Evolutionary conservation across 129 eudicot genomes (phyloP).

Genomic region (Lactuca sativa): DNA sequence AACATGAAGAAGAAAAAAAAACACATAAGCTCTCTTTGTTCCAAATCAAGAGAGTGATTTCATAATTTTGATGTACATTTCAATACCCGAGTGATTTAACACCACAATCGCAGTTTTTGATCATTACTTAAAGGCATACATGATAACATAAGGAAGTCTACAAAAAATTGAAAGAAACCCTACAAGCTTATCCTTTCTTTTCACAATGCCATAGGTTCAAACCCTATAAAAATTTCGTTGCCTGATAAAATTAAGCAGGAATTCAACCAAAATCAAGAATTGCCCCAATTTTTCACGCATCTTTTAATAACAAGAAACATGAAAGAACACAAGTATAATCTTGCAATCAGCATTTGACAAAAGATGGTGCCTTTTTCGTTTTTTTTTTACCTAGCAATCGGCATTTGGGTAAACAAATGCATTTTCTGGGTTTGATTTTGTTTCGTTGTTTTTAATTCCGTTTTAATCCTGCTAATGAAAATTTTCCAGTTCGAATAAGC

Average conservation of each 20-base stretch:
- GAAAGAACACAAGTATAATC: conserved; percentile 8
- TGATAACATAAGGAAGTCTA: conserved; percentile 3
- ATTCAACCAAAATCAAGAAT: conserved; percentile 18
- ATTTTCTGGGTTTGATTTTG: conserved; percentile 18
- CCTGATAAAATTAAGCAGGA: background rate
- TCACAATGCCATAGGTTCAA: conserved; percentile 3
- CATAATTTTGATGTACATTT: background rate
- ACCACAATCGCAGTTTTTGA: background rate
- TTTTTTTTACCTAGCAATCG: conserved; percentile 6
- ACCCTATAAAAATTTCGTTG: background rate
- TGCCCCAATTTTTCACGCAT: conserved; percentile 2
- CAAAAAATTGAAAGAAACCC: conserved; percentile 2
- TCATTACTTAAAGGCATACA: background rate
- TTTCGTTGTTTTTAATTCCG: background rate
- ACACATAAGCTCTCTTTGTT: background rate
- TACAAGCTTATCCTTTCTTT: conserved; percentile 3
- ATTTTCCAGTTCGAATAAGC: conserved; percentile 4
- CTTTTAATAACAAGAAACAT: conserved; percentile 6
- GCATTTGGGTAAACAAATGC: conserved; percentile 5
- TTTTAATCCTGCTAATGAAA: conserved; percentile 5
- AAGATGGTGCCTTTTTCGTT: conserved; percentile 3
- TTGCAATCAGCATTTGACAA: conserved; percentile 14
- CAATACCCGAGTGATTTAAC: background rate
- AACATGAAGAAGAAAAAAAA: background rate
- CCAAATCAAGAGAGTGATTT: conserved; percentile 7